Base-by-base conservation (phyloP, 306 rosid species). In the Ammopiptanthus mongolicus region DNA sequence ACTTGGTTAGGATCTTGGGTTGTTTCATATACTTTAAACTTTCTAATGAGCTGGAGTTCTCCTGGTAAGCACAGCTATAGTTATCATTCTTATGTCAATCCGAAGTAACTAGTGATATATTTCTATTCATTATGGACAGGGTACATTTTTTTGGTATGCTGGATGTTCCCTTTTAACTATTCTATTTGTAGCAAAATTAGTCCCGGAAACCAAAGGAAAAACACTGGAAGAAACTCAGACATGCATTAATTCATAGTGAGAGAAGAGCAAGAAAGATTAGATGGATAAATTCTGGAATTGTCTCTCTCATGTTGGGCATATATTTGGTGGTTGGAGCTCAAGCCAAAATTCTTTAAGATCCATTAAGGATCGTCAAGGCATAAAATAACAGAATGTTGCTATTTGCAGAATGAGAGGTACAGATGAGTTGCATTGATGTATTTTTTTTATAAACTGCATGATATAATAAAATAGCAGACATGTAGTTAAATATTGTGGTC, bases 151-250 rank as follows among this genome's bases (percentile, higher is more conserved):
- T 66, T 70, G 91, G 81, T 93, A 88, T 75, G 85, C 91, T 69
- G 90, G 82, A 71, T 73, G 88, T 65, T 89, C 93, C 58, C 71
- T 91, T 74, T 31, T 88, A 71, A 87, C 96, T 17, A 78, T 93
- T 77, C 31, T 91, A 44, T 91, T 93, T 78, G 97, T 88, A 47
- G 86, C 89, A 15, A 88, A 84, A 79, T 58, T 86, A 65, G 93
- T 93, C 42, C 97, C 97, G 60, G 98, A 93, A 83, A 93, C 98
- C 79, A 93, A 89, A 85, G 98, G 98, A 59, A 91, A 87, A 86
- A 93, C 98, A 63, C 84, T 91, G n/a, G 98, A 93, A 83, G 96
- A 93, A 74, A 89, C 91, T 53, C 98, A 93, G 42, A 87, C 84
- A 18, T 79, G 81, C 83, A 86, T 91, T 57, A 81, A 84, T 80